Percentiles rank a stretch among this genome's conserved stretches.
These are phyloP conservation scores for Populus ilicifolia DNA, from an alignment of 345 rosid species.

Conservation along the genomic window DNA sequence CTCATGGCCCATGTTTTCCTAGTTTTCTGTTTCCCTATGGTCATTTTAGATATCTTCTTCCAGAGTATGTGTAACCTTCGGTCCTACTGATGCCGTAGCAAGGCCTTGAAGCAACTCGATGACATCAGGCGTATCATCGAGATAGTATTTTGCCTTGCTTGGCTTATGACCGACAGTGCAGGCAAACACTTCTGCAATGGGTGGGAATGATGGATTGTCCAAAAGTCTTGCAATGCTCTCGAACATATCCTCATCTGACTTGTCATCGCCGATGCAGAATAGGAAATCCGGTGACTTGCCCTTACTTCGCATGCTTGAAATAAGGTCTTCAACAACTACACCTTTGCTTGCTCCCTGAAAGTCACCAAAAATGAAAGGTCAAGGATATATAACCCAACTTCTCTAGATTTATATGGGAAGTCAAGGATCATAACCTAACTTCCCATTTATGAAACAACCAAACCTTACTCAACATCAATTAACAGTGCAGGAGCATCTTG, in stretches of 20 bases:
- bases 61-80: constrained; percentile 9
- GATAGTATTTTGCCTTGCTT: constrained; percentile 79
- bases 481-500: neutral
- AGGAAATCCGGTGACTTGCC: constrained; percentile 64
- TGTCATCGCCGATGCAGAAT: constrained; percentile 77
- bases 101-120: constrained; percentile 56
- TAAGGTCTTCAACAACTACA: constrained; percentile 51
- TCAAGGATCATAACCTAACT: neutral
- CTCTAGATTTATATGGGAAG: neutral
- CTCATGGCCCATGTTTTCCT: neutral
- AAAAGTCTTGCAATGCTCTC: constrained; percentile 45
- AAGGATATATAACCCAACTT: neutral
- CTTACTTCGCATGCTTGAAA: constrained; percentile 44
- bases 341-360: constrained; percentile 80
- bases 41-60: constrained; percentile 1
- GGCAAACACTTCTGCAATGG: constrained; percentile 54
- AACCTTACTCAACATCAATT: neutral
- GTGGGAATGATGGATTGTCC: constrained; percentile 40
- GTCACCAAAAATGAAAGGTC: constrained; percentile 5
- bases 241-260: constrained; percentile 87
- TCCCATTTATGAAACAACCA: neutral
- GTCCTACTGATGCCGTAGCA: constrained; percentile 31
- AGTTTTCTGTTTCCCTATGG: neutral
- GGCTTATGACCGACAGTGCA: constrained; percentile 89
- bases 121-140: constrained; percentile 60